Evolutionary conservation across 2,329 filamentous ascomycete genomes (phyloP).

Genomic region (Lachnellula hyalina): DNA sequence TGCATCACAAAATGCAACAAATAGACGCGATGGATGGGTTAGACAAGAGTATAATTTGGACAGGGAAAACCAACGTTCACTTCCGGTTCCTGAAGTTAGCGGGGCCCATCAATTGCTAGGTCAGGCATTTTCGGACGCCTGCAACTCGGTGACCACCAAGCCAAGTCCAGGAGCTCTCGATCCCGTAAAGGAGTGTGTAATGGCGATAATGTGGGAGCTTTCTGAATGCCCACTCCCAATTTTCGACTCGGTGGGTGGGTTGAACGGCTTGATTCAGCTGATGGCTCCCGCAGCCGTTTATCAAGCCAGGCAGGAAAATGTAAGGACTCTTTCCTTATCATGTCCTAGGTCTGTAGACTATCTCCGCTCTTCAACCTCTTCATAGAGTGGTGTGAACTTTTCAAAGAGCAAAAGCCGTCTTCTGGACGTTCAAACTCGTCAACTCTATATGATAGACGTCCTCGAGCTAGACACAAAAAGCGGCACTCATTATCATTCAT

Average conservation of each 20-base stretch:
- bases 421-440: too few species aligned
- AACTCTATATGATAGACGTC: too few species aligned
- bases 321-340: not conserved
- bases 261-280: not conserved
- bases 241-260: not conserved
- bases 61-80: not conserved
- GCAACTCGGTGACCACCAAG: not conserved
- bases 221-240: not conserved
- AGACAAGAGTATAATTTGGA: not conserved
- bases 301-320: slow-evolving; percentile 4
- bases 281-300: not conserved
- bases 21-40: not conserved
- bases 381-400: not conserved
- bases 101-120: not conserved
- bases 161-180: not conserved
- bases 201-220: not conserved
- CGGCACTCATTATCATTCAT: too few species aligned
- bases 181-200: not conserved
- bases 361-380: not conserved
- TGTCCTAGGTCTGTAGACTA: too few species aligned
- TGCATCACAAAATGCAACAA: slow-evolving; percentile 4
- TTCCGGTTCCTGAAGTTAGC: not conserved
- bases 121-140: not conserved
- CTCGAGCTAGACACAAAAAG: too few species aligned
- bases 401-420: too few species aligned